A percentile compares a stretch with the other conserved stretches of the same genome.
Evolutionary conservation across 768 basidiomycete species (phyloP).

Genomic region (Amanita muscaria): DNA sequence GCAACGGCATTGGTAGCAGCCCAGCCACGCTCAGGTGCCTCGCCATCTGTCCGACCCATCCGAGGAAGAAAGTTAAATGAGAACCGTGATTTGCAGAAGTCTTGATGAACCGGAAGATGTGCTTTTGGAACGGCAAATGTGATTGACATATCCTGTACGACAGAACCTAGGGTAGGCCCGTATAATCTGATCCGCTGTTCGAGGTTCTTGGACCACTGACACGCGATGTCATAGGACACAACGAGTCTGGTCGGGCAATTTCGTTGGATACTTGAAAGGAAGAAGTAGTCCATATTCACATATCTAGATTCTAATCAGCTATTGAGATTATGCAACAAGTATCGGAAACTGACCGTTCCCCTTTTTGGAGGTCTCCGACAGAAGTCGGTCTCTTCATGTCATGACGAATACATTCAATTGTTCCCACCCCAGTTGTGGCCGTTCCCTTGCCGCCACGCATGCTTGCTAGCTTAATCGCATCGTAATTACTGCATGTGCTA

Average conservation of each 20-base stretch:
- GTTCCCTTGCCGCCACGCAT: constrained; percentile 11
- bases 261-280: constrained; percentile 14
- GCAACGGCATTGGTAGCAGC: not conserved
- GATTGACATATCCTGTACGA: not conserved
- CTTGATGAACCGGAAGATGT: constrained; percentile 21
- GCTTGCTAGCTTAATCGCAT: constrained; percentile 8
- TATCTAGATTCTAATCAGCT: constrained; percentile 5
- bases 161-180: not conserved
- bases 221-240: constrained; percentile 22
- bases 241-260: constrained; percentile 6
- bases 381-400: constrained; percentile 13
- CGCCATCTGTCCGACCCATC: not conserved
- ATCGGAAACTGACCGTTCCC: constrained; percentile 8
- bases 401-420: constrained; percentile 14
- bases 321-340: not conserved
- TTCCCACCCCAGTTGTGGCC: constrained; percentile 15
- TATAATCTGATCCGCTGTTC: constrained; percentile 9
- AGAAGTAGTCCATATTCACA: constrained; percentile 20
- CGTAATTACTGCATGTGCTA: constrained; percentile 10
- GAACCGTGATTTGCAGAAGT: constrained; percentile 15
- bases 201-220: constrained; percentile 20
- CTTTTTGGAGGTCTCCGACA: constrained; percentile 11
- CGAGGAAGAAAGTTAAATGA: not conserved
- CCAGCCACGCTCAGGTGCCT: not conserved
- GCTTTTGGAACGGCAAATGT: constrained; percentile 21